Base-by-base conservation (phyloP, 768 basidiomycete genomes). In the Leccinum truebloodii region DNA sequence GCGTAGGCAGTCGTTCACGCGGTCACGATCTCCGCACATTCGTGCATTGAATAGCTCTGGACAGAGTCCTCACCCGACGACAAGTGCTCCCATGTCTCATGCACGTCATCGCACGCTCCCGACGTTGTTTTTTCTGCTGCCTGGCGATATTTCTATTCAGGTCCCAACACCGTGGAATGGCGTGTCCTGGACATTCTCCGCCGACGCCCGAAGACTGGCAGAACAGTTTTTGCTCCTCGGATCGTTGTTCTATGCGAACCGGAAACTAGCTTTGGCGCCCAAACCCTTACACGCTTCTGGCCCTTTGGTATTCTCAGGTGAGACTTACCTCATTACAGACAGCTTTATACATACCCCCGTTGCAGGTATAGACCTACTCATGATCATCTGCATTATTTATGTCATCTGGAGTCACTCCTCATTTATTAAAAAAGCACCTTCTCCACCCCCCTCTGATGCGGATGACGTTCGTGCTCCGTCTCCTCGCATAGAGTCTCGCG, bases 11-110 rank as follows among this genome's bases (percentile, higher is more conserved):
- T 71, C 83, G 1, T 89, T 91, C 66, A 85, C 88, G 39, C 86
- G 89, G n/a, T 90, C 90, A 7, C 84, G 84, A 22, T 90, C 90
- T 2, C 89, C 90, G 46, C 82, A 79, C 12, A 70, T 83, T 14
- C 75, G 77, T 46, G 66, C 70, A 4, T 70, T 69, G 26, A 69
- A 68, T 51, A 66, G 73, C 52, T 64, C 75, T 8, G 64, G 63
- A 32, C 81, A 80, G 44, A 71, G 74, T 14, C 70, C 75, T 65
- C 75, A 63, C 73, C 77, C 62, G 60, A 75, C 53, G 59, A 72
- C 57, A 14, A 70, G 80, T 1, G 80, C 85, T 6, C 76, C 80
- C 41, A 57, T 80, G 22, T 69, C 79, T 14, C 74, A 76, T 62
- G 70, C 74, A 52, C 84, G 86, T 39, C 75, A 80, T 59, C 78